Evolutionary conservation across 495 filamentous ascomycete species (phyloP).

Genomic region (Aspergillus sclerotiicarbonarius): DNA sequence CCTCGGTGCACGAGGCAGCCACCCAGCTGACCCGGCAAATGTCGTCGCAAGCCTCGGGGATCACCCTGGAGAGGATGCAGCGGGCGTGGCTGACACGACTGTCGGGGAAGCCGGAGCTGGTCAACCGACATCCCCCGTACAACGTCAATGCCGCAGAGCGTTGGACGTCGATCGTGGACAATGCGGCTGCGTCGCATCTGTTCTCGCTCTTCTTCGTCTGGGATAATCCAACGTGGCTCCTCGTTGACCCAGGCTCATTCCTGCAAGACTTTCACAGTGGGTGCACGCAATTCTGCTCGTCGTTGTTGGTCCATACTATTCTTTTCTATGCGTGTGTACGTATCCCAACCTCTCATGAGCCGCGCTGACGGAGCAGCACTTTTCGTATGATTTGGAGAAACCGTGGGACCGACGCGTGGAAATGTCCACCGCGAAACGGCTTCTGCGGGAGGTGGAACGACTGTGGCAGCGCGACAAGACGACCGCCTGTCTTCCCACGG

Average conservation of each 20-base stretch:
- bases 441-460: neutral
- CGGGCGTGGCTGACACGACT: slow-evolving; percentile 1
- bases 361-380: neutral
- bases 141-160: neutral
- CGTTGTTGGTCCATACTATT: neutral
- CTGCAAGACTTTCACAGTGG: neutral
- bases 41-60: neutral
- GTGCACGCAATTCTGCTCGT: neutral
- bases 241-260: neutral
- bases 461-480: neutral
- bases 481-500: neutral
- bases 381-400: slow-evolving; percentile 1
- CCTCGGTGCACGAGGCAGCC: neutral
- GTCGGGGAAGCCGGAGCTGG: neutral
- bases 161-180: neutral
- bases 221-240: slow-evolving; percentile 4
- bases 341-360: neutral
- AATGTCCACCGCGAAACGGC: neutral
- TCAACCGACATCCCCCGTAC: neutral
- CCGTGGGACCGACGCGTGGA: slow-evolving; percentile 1
- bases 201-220: slow-evolving; percentile 4
- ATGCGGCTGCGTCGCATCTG: neutral
- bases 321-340: slow-evolving; percentile 4
- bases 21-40: neutral
- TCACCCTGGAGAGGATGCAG: slow-evolving; percentile 1